These are phyloP conservation scores for Cynara cardunculus DNA, from an alignment of 129 eudicot species.

Conservation along the genomic window DNA sequence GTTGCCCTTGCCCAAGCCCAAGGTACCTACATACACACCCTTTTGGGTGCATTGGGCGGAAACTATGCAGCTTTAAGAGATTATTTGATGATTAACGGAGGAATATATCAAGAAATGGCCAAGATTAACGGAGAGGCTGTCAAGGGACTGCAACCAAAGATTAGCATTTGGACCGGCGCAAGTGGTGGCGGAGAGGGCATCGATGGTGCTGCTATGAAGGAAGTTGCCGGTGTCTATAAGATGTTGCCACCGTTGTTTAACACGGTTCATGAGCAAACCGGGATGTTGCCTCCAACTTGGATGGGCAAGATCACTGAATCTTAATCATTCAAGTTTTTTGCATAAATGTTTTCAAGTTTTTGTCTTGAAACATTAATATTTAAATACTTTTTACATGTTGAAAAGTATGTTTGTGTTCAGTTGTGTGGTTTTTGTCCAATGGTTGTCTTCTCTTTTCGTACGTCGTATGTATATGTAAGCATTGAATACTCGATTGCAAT, in stretches of 20 bases:
- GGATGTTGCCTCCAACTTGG: constrained; percentile 40
- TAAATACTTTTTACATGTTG: background rate
- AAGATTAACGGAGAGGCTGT: constrained; percentile 36
- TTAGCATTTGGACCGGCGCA: constrained; percentile 37
- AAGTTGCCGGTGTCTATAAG: constrained; percentile 30
- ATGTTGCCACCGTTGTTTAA: constrained; percentile 35
- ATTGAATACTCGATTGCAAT: background rate
- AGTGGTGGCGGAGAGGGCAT: constrained; percentile 19
- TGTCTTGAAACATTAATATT: background rate
- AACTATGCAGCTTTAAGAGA: constrained; percentile 30
- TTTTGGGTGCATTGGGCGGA: constrained; percentile 30
- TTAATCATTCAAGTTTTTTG: background rate
- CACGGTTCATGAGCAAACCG: constrained; percentile 36
- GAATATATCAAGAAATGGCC: constrained; percentile 37
- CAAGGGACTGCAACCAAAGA: constrained; percentile 37
- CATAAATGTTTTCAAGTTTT: background rate
- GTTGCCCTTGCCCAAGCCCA: constrained; percentile 35
- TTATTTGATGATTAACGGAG: constrained; percentile 32
- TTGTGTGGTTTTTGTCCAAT: background rate
- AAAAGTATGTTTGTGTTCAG: background rate
- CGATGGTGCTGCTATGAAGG: constrained; percentile 25
- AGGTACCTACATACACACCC: constrained; percentile 29
- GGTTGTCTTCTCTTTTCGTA: background rate
- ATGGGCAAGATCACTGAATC: constrained; percentile 22
- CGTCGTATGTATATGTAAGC: background rate